A percentile compares a stretch with the other conserved stretches of the same genome.
Evolutionary conservation across 106 monocot species (phyloP).

Genomic region (Acorus calamus): DNA sequence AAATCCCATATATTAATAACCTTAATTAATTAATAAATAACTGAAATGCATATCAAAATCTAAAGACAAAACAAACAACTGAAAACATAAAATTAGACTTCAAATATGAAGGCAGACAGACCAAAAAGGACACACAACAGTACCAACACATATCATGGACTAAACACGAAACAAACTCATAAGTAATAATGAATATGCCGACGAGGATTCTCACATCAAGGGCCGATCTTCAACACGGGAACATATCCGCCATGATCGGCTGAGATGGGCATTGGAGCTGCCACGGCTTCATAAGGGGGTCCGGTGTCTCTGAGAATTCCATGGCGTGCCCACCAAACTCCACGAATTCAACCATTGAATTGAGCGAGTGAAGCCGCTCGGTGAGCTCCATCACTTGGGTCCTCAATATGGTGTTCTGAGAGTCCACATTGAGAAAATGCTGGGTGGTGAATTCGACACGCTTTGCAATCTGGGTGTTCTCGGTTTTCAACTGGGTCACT

Average conservation of each 20-base stretch:
- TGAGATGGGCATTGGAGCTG: conserved; percentile 20
- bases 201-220: too few species aligned
- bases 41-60: too few species aligned
- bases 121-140: too few species aligned
- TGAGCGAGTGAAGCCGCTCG: conserved; percentile 39
- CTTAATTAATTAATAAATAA: too few species aligned
- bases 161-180: too few species aligned
- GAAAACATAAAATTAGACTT: too few species aligned
- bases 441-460: conserved; percentile 24
- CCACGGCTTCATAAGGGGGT: conserved; percentile 33
- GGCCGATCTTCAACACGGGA: conserved; percentile 10
- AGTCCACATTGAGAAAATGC: conserved; percentile 22
- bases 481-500: conserved; percentile 29
- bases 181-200: too few species aligned
- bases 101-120: too few species aligned
- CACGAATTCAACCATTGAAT: conserved; percentile 34
- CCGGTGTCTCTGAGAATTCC: conserved; percentile 40
- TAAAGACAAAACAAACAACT: too few species aligned
- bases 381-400: conserved; percentile 42
- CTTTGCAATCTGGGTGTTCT: conserved; percentile 33
- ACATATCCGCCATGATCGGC: conserved; percentile 15
- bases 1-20: too few species aligned
- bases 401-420: conserved; percentile 44
- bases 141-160: too few species aligned
- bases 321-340: conserved; percentile 44